These are phyloP conservation scores for Didymella segeticola DNA, from an alignment of 2,329 filamentous ascomycete species.

Conservation along the genomic window DNA sequence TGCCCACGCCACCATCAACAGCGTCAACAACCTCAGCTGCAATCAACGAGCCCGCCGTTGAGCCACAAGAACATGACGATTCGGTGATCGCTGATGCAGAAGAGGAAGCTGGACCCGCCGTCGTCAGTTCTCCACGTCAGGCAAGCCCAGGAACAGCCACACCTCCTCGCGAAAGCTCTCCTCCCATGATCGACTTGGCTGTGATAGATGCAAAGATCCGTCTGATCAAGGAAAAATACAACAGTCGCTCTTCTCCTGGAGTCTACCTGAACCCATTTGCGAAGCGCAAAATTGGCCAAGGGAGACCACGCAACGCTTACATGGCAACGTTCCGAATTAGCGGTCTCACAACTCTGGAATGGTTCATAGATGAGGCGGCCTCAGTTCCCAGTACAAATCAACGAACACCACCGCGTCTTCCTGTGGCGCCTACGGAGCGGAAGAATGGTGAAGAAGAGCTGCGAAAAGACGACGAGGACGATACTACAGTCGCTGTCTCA, in stretches of 20 bases:
- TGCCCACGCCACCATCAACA: background rate
- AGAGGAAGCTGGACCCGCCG: background rate
- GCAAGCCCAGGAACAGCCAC: background rate
- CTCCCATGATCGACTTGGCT: background rate
- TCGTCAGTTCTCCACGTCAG: background rate
- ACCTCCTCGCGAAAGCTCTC: background rate
- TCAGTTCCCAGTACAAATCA: background rate
- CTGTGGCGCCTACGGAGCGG: background rate
- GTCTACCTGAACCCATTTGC: conserved; percentile 56
- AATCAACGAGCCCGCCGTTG: background rate
- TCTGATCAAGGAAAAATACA: conserved; percentile 38
- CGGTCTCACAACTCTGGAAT: conserved; percentile 43
- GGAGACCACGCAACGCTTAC: conserved; percentile 52
- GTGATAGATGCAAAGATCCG: background rate
- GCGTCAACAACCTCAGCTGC: background rate
- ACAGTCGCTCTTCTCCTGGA: conserved; percentile 43
- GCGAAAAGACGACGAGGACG: background rate
- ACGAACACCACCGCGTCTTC: background rate
- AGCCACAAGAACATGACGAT: background rate
- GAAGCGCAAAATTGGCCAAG: conserved; percentile 44
- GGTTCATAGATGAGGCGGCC: conserved; percentile 34
- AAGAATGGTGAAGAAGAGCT: background rate
- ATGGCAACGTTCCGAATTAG: conserved; percentile 53
- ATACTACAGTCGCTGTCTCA: no score
- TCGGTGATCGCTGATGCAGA: background rate